Base-by-base conservation (phyloP, 331 rosid genomes). In the Acacia pycnantha region DNA sequence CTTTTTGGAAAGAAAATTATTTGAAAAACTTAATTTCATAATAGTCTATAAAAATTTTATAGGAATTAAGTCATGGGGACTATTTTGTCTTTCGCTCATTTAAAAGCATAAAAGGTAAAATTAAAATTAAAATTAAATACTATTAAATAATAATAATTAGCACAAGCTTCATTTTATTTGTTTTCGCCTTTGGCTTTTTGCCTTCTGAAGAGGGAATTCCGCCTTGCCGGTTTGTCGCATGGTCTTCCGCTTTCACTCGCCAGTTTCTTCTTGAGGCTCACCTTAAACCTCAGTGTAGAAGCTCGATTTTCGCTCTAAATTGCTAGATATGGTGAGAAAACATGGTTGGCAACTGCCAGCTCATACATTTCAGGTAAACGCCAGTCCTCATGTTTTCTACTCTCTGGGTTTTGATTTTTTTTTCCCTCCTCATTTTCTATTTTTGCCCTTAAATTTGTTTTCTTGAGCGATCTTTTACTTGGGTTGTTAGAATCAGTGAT, bases 281-380 rank as follows among this genome's bases (percentile, higher is more conserved):
- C 47, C 31, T 41, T 41, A 41, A 6, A 6, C 48, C 11, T 22
- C 33, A 70, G 74, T 43, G 74, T 21, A 27, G 79, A 59, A 66
- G 58, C 82, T 82, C 72, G 44, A 56, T 54, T 66, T 47, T 82
- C 21, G 35, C 68, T 47, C 84, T 81, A 84, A 88, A 41, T 41
- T 70, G 74, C 29, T 11, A 43, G 74, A 22, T 64, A 93, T 95
- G 98, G 97, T 93, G 86, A 88, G 98, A 81, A 91, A 95, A 82
- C 97, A 95, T 85, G 98, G 98, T 70, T 95, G 98, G 98, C 97
- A 95, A 64, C 82, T 95, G 70, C 98, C 98, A 37, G 98, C 98
- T 71, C 98, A 95, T 85, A 95, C 98, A 70, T 95, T 95, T 85
- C 98, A 95, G 97, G 98, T 95, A 43, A 33, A 12, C 2, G 56